Base-by-base conservation (phyloP, 495 filamentous ascomycete species). In the Aspergillus coremiiformis region DNA sequence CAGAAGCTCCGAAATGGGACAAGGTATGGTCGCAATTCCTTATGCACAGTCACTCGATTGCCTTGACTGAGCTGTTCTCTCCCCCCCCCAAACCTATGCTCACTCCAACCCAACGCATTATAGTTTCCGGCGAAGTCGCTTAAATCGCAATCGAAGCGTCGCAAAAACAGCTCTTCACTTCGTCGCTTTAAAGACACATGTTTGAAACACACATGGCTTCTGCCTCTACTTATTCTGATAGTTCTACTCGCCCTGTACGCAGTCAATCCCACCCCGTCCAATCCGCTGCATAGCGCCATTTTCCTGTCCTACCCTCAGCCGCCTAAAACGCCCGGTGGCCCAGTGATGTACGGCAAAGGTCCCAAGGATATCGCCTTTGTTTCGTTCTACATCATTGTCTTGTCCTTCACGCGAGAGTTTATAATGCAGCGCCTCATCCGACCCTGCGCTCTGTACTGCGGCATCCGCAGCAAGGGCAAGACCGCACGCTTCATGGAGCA, bases 401-500 rank as follows among this genome's bases (percentile, higher is more conserved):
- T 97, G 46, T 86, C 85, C 39, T 97, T 97, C 70, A 94, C 89
- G 20, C 91, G 92, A 56, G 92, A 97, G 65, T 96, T 96, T 69
- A 73, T 95, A 64, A 96, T 97, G 92, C 92, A 96, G 74, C 86
- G 87, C 57, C 52, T 95, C 42, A 80, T 97, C 49, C 86, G 87
- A 5, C 93, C 89, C 0, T 67, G 89, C 57, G 91, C 90, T 4
- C 71, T 81, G 22, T 75, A 73, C 51, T 81, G 71, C 44, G 89
- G 90, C 4, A 82, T 98, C 57, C 79, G 71, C 39, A 81, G 79
- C 43, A 80, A 84, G 26, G 81, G 79, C 39, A 98, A 96, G 73
- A 88, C 91, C 47, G 78, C 86, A 9, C 84, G 93, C 14, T 97
- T 95, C 77, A 94, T 96, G 89, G 93, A 98, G 68, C 93, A 98